Evolutionary conservation across 176 grass and related monocot genomes (phyloP).

Genomic region (Oryza officinalis): DNA sequence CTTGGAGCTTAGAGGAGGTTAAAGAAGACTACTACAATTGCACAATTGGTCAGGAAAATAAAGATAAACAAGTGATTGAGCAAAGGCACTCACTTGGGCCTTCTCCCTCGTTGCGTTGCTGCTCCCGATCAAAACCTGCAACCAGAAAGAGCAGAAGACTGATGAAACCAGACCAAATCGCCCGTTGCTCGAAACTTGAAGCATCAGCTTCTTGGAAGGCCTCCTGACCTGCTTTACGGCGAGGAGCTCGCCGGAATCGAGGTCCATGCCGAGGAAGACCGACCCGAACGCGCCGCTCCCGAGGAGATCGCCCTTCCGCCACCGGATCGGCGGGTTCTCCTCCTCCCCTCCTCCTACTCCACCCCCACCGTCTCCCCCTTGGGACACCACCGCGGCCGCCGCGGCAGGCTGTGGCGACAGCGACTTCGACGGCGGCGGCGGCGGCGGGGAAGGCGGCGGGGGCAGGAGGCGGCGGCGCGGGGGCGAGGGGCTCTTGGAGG

Average conservation of each 20-base stretch:
- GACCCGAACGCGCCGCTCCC: conserved; percentile 74
- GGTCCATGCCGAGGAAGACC: conserved; percentile 89
- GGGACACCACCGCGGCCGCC: background rate
- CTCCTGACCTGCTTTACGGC: conserved; percentile 77
- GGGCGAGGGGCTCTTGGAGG: conserved; percentile 57
- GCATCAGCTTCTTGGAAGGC: background rate
- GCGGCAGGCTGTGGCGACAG: background rate
- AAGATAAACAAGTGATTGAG: background rate
- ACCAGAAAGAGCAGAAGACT: background rate
- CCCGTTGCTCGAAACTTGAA: background rate
- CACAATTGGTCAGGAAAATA: background rate
- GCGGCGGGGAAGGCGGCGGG: background rate
- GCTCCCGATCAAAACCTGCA: conserved; percentile 76
- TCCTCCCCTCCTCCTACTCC: conserved; percentile 5
- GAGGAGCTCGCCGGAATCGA: conserved; percentile 90
- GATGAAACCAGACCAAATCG: background rate
- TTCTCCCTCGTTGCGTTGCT: conserved; percentile 71
- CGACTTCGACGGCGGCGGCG: background rate
- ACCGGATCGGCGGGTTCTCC: conserved; percentile 63
- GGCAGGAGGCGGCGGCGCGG: conserved; percentile 19
- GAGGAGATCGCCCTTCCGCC: conserved; percentile 82
- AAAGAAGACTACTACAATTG: background rate
- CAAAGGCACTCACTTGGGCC: conserved; percentile 61
- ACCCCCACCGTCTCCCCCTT: background rate
- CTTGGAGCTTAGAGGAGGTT: background rate